These are phyloP conservation scores for Wallacemonas rigidus DNA, from an alignment of 208 protist genomes.

Conservation along the genomic window DNA sequence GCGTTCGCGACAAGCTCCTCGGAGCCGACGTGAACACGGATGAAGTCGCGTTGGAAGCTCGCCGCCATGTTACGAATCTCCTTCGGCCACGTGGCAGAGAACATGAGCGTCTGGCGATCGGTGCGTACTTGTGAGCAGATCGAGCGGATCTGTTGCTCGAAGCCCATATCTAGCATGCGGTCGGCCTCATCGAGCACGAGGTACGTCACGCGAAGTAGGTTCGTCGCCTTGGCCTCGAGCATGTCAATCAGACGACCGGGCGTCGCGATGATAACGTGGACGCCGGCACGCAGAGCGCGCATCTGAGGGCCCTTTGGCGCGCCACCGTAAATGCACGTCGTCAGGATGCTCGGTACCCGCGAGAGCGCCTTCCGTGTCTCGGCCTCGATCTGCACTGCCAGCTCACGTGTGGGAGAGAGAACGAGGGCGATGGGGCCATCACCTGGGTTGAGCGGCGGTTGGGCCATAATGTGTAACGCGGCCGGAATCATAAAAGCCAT, in stretches of 20 bases:
- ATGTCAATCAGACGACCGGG: conserved; percentile 97
- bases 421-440: conserved; percentile 91
- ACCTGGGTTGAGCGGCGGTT: conserved; percentile 79
- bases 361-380: conserved; percentile 80
- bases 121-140: conserved; percentile 94
- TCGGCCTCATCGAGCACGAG: conserved; percentile 98
- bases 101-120: conserved; percentile 97
- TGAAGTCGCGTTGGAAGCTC: conserved; percentile 89
- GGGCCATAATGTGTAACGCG: conserved; percentile 88
- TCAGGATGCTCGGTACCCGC: conserved; percentile 64
- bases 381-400: conserved; percentile 91
- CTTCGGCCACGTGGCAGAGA: conserved; percentile 95
- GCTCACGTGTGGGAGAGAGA: conserved; percentile 90
- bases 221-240: conserved; percentile 92
- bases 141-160: conserved; percentile 97
- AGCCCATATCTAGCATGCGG: conserved; percentile 99
- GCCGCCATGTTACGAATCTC: conserved; percentile 86
- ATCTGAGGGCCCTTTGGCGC: conserved; percentile 78
- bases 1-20: conserved; percentile 87
- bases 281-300: conserved; percentile 66
- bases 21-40: conserved; percentile 93
- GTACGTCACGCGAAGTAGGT: conserved; percentile 97
- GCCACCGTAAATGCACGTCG: conserved; percentile 85
- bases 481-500: conserved; percentile 93
- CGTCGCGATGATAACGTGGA: conserved; percentile 93